Evolutionary conservation across 2,329 filamentous ascomycete genomes (phyloP).

Genomic region (Aspergillus piperis): DNA sequence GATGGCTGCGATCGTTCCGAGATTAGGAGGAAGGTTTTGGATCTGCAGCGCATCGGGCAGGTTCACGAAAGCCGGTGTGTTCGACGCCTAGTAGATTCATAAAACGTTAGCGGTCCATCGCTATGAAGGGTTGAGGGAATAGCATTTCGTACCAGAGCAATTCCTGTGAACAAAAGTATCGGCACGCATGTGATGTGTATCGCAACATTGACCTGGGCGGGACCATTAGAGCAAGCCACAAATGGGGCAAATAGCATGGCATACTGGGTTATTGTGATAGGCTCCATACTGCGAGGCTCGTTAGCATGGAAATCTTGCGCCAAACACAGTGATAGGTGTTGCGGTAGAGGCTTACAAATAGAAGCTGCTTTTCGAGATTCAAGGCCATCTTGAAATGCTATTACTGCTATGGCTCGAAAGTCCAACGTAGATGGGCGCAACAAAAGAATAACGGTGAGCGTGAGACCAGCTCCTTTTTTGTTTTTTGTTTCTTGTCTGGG

Average conservation of each 20-base stretch:
- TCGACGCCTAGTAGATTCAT: conserved; percentile 52
- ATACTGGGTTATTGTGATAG: conserved; percentile 66
- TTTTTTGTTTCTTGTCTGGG: neutral
- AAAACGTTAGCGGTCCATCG: conserved; percentile 5
- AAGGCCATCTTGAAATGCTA: conserved; percentile 43
- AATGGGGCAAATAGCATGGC: conserved; percentile 17
- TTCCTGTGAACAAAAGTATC: conserved; percentile 59
- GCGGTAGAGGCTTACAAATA: conserved; percentile 57
- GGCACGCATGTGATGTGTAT: conserved; percentile 68
- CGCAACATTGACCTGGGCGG: conserved; percentile 60
- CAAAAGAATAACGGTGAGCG: neutral
- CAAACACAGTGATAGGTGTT: conserved; percentile 1
- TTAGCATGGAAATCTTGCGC: conserved; percentile 15
- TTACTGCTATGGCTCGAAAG: neutral
- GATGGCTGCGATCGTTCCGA: conserved; percentile 58
- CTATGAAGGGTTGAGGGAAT: neutral
- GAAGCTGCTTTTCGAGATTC: conserved; percentile 67
- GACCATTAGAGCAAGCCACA: conserved; percentile 22
- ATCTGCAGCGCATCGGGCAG: conserved; percentile 57
- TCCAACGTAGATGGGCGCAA: neutral
- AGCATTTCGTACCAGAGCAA: conserved; percentile 56
- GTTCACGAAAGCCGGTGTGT: conserved; percentile 54
- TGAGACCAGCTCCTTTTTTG: neutral
- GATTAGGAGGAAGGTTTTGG: conserved; percentile 60
- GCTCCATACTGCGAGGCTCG: conserved; percentile 58